A percentile compares a stretch with the other conserved stretches of the same genome.
phyloP scores from a whole-genome alignment of 2,329 filamentous ascomycete species.

The Phyllosticta citribraziliensis region DNA sequence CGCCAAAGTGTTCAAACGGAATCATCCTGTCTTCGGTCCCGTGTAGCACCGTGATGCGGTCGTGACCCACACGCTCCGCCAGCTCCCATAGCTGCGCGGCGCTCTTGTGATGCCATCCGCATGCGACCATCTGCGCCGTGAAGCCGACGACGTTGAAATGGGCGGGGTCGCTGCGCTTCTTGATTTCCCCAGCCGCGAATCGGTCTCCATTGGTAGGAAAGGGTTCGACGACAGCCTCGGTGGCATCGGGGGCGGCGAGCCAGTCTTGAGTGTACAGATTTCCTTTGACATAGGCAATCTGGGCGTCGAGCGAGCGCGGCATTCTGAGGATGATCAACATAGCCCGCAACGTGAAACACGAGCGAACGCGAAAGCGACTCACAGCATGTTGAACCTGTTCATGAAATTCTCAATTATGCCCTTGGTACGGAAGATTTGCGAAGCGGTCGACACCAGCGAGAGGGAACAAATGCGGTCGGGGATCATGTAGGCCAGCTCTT shows the following conservation, averaged over 20 bases:
- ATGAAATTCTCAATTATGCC: conserved; percentile 56
- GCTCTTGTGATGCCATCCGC: conserved; percentile 70
- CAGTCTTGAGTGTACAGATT: conserved; percentile 58
- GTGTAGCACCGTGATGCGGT: conserved; percentile 68
- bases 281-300: conserved; percentile 53
- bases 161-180: conserved; percentile 53
- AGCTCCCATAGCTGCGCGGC: conserved; percentile 54
- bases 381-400: conserved; percentile 37
- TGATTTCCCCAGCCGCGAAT: conserved; percentile 69
- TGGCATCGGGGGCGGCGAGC: conserved; percentile 50
- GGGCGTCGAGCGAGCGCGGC: conserved; percentile 60
- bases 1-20: conserved; percentile 56
- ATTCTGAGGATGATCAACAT: conserved; percentile 40
- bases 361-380: conserved; percentile 5
- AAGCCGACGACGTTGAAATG: conserved; percentile 60
- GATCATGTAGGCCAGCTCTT: conserved; percentile 55
- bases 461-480: conserved; percentile 40
- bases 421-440: conserved; percentile 37
- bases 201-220: conserved; percentile 74
- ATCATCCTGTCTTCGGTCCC: conserved; percentile 74
- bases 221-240: conserved; percentile 25
- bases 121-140: conserved; percentile 66
- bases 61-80: conserved; percentile 58
- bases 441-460: conserved; percentile 40
- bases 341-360: conserved; percentile 2